These are phyloP conservation scores for Penicillium frequentans DNA, from an alignment of 2,329 filamentous ascomycete genomes.

Conservation along the genomic window DNA sequence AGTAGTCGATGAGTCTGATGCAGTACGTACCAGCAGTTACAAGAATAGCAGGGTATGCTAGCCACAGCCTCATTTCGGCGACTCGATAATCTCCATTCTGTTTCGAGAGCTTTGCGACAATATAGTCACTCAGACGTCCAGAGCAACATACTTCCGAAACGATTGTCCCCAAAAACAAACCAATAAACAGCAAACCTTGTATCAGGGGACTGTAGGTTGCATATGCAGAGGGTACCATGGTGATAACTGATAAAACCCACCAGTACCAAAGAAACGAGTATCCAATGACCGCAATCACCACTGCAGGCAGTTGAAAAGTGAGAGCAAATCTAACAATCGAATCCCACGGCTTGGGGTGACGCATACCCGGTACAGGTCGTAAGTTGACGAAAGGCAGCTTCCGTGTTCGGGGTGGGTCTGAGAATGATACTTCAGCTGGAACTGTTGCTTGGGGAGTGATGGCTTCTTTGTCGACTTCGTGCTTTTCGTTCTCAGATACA, in stretches of 20 bases:
- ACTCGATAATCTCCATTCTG: constrained; percentile 45
- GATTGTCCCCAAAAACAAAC: constrained; percentile 55
- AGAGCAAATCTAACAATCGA: constrained; percentile 48
- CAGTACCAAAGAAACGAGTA: constrained; percentile 60
- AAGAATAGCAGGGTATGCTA: constrained; percentile 54
- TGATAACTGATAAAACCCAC: constrained; percentile 57
- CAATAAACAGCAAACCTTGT: constrained; percentile 56
- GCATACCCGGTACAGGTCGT: constrained; percentile 50
- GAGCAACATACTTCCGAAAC: constrained; percentile 54
- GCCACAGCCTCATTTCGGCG: constrained; percentile 58
- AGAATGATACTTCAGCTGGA: constrained; percentile 12
- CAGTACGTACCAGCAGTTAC: constrained; percentile 41
- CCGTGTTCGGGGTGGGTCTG: constrained; percentile 41
- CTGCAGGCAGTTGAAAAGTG: constrained; percentile 49
- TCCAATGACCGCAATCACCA: constrained; percentile 48
- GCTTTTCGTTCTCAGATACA: neutral
- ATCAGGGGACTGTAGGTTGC: constrained; percentile 48
- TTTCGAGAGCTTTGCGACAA: constrained; percentile 49
- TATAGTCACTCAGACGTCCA: constrained; percentile 53
- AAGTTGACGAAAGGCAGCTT: constrained; percentile 48
- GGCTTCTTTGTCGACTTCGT: neutral
- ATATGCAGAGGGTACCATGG: constrained; percentile 55
- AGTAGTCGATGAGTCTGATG: neutral
- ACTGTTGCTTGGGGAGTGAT: constrained; percentile 6
- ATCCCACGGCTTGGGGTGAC: constrained; percentile 52